Evolutionary conservation across 2,329 filamentous ascomycete genomes (phyloP).

Genomic region (Trichophyton schoenleinii): DNA sequence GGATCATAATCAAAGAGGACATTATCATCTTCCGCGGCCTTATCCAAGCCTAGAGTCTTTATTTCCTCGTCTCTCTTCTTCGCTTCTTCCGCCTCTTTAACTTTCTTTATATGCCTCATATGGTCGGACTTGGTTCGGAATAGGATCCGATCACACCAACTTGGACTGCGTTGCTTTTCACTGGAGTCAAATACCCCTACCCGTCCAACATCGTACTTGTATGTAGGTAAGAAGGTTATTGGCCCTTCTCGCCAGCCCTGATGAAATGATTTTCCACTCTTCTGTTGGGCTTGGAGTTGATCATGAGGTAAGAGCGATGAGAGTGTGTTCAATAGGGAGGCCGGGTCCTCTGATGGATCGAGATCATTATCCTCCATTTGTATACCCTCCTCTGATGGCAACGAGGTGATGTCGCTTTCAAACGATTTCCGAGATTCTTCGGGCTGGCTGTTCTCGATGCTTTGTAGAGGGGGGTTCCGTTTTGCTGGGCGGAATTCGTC

Average conservation of each 20-base stretch:
- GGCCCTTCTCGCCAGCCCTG: slow-evolving; percentile 85
- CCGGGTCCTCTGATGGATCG: slow-evolving; percentile 63
- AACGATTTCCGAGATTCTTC: slow-evolving; percentile 6
- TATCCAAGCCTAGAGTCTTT: slow-evolving; percentile 63
- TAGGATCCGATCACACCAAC: slow-evolving; percentile 92
- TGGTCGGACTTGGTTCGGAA: slow-evolving; percentile 66
- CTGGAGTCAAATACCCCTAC: slow-evolving; percentile 87
- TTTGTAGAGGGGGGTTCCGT: background rate
- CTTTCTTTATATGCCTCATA: slow-evolving; percentile 50
- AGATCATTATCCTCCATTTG: slow-evolving; percentile 47
- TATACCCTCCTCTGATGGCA: slow-evolving; percentile 11
- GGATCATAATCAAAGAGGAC: slow-evolving; percentile 87
- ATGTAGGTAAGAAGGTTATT: slow-evolving; percentile 82
- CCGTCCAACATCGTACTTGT: slow-evolving; percentile 96
- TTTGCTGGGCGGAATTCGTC: slow-evolving; percentile 14
- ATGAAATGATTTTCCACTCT: slow-evolving; percentile 65
- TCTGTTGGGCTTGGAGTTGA: slow-evolving; percentile 65
- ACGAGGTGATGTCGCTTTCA: slow-evolving; percentile 5
- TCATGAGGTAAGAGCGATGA: slow-evolving; percentile 81
- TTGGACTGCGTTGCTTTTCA: slow-evolving; percentile 83
- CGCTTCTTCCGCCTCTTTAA: slow-evolving; percentile 52
- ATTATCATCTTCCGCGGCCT: slow-evolving; percentile 62
- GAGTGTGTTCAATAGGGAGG: slow-evolving; percentile 77
- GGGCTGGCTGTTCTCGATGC: slow-evolving; percentile 10
- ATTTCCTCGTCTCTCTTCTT: slow-evolving; percentile 71